These are phyloP conservation scores for Groenewaldozyma auringiensis DNA, from an alignment of 1,139 yeast species.

Conservation along the genomic window DNA sequence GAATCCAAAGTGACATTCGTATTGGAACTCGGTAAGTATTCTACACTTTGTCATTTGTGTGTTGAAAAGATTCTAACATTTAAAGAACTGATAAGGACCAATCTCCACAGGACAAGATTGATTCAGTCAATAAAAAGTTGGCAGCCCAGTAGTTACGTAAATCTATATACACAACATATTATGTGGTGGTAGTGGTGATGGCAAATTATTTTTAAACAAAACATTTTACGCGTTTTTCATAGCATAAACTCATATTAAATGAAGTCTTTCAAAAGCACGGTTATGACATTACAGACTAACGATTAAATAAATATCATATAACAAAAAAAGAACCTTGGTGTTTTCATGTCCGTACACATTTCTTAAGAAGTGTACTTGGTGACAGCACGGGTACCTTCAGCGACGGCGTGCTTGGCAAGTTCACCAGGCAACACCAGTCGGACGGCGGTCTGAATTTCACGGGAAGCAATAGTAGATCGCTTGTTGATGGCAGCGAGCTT, in stretches of 20 bases:
- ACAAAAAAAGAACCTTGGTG: constrained; percentile 1
- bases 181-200: too few relatives aligned
- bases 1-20: constrained; percentile 80
- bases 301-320: constrained; percentile 6
- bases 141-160: too few relatives aligned
- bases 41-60: not conserved
- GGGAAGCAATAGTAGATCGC: constrained; percentile 97
- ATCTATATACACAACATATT: too few relatives aligned
- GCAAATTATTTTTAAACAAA: not conserved
- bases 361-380: constrained; percentile 84
- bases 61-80: not conserved
- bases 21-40: constrained; percentile 57
- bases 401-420: constrained; percentile 98
- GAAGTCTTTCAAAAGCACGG: constrained; percentile 3
- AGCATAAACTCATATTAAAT: constrained; percentile 6
- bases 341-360: not conserved
- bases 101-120: constrained; percentile 28
- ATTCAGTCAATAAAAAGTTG: constrained; percentile 20
- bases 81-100: constrained; percentile 30
- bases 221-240: constrained; percentile 2
- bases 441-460: constrained; percentile 99
- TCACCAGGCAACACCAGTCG: constrained; percentile 99
- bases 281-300: constrained; percentile 7
- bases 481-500: constrained; percentile 99
- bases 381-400: constrained; percentile 99